phyloP scores from a whole-genome alignment of 352 stramenopile species.

The Phytophthora agathidicida region DNA sequence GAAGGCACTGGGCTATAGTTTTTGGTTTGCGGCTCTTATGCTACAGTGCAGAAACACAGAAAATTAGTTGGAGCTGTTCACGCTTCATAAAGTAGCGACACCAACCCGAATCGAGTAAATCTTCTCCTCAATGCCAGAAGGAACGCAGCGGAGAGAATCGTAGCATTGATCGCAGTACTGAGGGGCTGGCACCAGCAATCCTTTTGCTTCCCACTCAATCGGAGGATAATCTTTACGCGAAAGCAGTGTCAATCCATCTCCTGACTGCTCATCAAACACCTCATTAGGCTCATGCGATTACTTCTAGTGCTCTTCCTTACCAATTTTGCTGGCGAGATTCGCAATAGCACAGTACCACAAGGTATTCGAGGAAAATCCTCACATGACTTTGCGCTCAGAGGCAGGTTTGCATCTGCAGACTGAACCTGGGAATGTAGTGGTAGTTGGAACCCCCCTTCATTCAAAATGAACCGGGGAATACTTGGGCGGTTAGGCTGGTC shows the following conservation, averaged over 20 bases:
- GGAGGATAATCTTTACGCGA: constrained; percentile 50
- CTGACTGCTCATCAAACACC: constrained; percentile 13
- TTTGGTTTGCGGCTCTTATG: constrained; percentile 30
- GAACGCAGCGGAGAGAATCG: constrained; percentile 53
- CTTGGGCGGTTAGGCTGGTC: constrained; percentile 58
- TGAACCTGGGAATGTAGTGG: constrained; percentile 61
- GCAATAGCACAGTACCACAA: constrained; percentile 82
- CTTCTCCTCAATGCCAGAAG: constrained; percentile 58
- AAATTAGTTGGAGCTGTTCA: neutral
- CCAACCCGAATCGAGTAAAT: constrained; percentile 63
- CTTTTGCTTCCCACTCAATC: constrained; percentile 58
- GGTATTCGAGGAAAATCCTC: constrained; percentile 58
- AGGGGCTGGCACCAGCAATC: constrained; percentile 50
- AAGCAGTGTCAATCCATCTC: constrained; percentile 66
- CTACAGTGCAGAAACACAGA: neutral
- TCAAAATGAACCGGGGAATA: constrained; percentile 60
- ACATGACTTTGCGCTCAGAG: constrained; percentile 44
- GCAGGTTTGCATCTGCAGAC: constrained; percentile 35
- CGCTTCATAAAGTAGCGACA: neutral
- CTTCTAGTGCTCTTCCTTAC: constrained; percentile 32
- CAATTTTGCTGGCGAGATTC: constrained; percentile 56
- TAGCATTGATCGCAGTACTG: constrained; percentile 56
- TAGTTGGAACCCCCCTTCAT: constrained; percentile 80
- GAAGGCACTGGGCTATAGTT: constrained; percentile 29
- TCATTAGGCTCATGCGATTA: neutral